A percentile compares a stretch with the other conserved stretches of the same genome.
Evolutionary conservation across 2,329 filamentous ascomycete genomes (phyloP).

Genomic region (Nemania sp.): DNA sequence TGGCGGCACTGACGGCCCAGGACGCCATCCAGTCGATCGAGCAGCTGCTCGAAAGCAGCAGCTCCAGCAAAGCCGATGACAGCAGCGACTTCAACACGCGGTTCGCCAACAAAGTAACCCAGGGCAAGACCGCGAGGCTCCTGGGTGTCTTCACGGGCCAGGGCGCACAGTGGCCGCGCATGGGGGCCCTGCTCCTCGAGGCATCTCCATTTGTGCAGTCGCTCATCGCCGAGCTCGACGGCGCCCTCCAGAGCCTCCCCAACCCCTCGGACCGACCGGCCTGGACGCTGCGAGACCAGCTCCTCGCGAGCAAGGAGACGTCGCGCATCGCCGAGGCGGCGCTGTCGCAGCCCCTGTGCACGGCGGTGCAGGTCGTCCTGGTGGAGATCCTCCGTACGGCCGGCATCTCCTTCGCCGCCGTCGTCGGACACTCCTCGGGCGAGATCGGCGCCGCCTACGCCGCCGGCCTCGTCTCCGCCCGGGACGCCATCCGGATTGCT

Average conservation of each 20-base stretch:
- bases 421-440: slow-evolving; percentile 42
- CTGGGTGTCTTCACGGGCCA: slow-evolving; percentile 36
- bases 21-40: background rate
- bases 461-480: slow-evolving; percentile 46
- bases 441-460: slow-evolving; percentile 55
- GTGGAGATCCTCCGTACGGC: slow-evolving; percentile 23
- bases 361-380: slow-evolving; percentile 32
- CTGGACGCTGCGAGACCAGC: slow-evolving; percentile 36
- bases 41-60: background rate
- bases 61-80: background rate
- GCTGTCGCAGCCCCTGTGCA: slow-evolving; percentile 40
- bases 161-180: slow-evolving; percentile 36
- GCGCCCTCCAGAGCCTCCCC: slow-evolving; percentile 25
- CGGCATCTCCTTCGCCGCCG: slow-evolving; percentile 22
- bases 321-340: slow-evolving; percentile 39
- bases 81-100: background rate
- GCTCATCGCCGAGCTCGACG: slow-evolving; percentile 29
- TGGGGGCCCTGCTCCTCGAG: slow-evolving; percentile 33
- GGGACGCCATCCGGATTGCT: slow-evolving; percentile 49
- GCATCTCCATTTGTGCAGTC: slow-evolving; percentile 1
- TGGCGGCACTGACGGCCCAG: background rate
- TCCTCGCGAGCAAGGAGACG: background rate
- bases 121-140: slow-evolving; percentile 19
- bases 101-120: background rate
- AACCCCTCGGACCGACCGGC: slow-evolving; percentile 32